phyloP scores from a whole-genome alignment of 805 yeast species.

The Priceomyces castillae region DNA sequence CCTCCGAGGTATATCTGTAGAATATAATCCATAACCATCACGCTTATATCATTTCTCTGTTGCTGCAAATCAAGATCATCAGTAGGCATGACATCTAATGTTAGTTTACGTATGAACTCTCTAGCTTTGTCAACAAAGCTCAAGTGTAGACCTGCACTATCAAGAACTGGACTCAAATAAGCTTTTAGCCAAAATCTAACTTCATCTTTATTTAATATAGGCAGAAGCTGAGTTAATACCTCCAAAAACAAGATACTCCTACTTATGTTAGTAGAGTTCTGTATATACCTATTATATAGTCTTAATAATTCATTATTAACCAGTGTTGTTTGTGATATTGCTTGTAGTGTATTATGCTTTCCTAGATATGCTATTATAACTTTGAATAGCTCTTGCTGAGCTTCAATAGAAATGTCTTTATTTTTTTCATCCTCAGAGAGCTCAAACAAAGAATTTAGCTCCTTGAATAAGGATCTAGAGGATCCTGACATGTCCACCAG shows the following conservation, averaged over 20 bases:
- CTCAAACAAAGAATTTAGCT: constrained; percentile 23
- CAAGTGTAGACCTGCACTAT: constrained; percentile 55
- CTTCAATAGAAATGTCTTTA: constrained; percentile 5
- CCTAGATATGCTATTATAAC: constrained; percentile 18
- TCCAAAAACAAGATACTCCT: constrained; percentile 40
- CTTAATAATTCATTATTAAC: constrained; percentile 36
- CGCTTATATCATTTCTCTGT: constrained; percentile 20
- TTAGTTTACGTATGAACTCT: constrained; percentile 22
- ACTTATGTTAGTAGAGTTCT: constrained; percentile 23
- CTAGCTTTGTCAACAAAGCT: constrained; percentile 32
- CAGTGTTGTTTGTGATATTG: constrained; percentile 25
- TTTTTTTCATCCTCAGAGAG: constrained; percentile 16
- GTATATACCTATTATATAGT: constrained; percentile 30
- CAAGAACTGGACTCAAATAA: constrained; percentile 50
- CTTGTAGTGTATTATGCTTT: constrained; percentile 35
- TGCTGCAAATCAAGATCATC: constrained; percentile 20
- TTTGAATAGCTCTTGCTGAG: constrained; percentile 12
- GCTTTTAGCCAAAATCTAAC: constrained; percentile 49
- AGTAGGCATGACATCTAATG: constrained; percentile 14
- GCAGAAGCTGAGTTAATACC: constrained; percentile 32
- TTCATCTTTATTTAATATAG: constrained; percentile 29
- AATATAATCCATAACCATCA: constrained; percentile 21
- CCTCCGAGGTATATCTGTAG: constrained; percentile 25
- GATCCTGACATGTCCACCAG: constrained; percentile 22
- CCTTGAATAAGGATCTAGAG: constrained; percentile 24